phyloP scores from a whole-genome alignment of 306 rosid genomes.

The Dalbergia oliveri region DNA sequence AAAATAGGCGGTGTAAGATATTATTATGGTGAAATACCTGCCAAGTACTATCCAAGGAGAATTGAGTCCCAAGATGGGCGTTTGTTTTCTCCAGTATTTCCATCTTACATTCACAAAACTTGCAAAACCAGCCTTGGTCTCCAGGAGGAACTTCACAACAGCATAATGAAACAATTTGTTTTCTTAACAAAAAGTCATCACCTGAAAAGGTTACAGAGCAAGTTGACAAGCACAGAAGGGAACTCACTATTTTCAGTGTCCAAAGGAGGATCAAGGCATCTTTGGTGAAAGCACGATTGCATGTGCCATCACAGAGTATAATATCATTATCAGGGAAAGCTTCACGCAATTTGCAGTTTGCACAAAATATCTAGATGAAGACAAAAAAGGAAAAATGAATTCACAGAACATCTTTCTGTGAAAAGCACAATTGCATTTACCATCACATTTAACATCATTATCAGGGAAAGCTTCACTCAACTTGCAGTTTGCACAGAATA shows the following conservation, averaged over 20 bases:
- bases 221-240: constrained; percentile 37
- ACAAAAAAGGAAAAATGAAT: constrained; percentile 25
- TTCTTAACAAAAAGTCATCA: constrained; percentile 34
- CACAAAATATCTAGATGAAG: constrained; percentile 81
- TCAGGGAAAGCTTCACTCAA: constrained; percentile 79
- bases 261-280: constrained; percentile 89
- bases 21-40: constrained; percentile 65
- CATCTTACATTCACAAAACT: constrained; percentile 89
- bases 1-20: not conserved
- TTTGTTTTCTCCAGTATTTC: constrained; percentile 83
- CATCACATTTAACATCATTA: constrained; percentile 73
- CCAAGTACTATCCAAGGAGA: constrained; percentile 78
- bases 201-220: constrained; percentile 22
- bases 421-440: constrained; percentile 90
- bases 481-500: constrained; percentile 93
- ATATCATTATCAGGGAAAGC: constrained; percentile 91
- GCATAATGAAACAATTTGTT: constrained; percentile 44
- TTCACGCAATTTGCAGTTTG: constrained; percentile 86
- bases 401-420: constrained; percentile 69
- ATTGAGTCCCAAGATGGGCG: constrained; percentile 87
- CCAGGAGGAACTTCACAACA: constrained; percentile 82
- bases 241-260: constrained; percentile 87
- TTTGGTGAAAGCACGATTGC: constrained; percentile 96
- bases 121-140: constrained; percentile 97
- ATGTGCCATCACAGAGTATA: constrained; percentile 93